Conservation (phyloP, 176 grass and related monocot genomes). For the Aegilops umbellulata region DNA sequence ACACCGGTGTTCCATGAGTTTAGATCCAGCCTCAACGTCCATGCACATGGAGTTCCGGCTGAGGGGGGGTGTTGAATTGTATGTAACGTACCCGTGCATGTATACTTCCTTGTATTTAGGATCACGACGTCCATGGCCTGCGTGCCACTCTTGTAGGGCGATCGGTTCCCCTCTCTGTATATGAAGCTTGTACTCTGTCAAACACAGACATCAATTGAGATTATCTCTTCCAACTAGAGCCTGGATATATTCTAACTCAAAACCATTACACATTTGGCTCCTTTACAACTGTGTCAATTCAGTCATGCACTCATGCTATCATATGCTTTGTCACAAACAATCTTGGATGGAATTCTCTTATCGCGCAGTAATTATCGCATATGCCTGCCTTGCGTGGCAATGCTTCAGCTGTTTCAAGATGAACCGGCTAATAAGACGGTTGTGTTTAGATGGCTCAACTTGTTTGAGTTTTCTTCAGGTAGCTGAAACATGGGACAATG, state of each 20-base stretch:
- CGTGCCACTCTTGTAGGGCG: too few species aligned
- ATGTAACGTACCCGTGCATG: too few species aligned
- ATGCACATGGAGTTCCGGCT: too few species aligned
- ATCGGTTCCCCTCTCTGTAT: too few species aligned
- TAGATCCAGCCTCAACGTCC: too few species aligned
- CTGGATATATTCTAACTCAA: not conserved
- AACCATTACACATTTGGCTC: conserved; percentile 19
- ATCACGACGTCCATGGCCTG: too few species aligned
- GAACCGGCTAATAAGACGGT: not conserved
- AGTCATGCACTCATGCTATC: conserved; percentile 9
- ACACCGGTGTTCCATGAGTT: too few species aligned
- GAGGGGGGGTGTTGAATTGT: too few species aligned
- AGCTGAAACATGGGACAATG: not conserved
- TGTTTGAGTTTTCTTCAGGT: not conserved
- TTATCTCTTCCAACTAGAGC: not conserved
- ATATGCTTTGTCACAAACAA: not conserved
- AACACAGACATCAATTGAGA: too few species aligned
- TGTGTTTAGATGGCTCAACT: not conserved
- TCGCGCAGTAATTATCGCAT: not conserved
- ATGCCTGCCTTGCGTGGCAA: not conserved
- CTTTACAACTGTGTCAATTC: conserved; percentile 17
- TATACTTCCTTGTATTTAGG: too few species aligned
- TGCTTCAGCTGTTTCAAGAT: not conserved
- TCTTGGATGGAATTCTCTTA: not conserved
- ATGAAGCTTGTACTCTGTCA: too few species aligned